Percentiles rank a stretch among this genome's conserved stretches.
Evolutionary conservation across 2,329 filamentous ascomycete genomes (phyloP).

Genomic region (Fusarium lyarnte): DNA sequence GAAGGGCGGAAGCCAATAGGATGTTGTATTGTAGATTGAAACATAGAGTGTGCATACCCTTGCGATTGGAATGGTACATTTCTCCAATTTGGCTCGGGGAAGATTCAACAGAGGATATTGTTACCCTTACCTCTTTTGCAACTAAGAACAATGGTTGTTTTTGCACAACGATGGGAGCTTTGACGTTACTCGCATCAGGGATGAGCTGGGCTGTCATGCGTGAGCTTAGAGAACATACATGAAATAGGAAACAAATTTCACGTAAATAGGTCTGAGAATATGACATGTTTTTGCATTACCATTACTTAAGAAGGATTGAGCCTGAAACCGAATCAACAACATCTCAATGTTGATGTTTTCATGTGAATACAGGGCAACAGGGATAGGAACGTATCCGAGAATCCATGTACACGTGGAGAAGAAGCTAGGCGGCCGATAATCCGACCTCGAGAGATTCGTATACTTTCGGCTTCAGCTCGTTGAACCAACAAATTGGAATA

Average conservation of each 20-base stretch:
- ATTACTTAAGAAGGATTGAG: background rate
- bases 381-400: background rate
- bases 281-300: background rate
- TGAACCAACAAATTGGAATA: background rate
- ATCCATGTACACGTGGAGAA: background rate
- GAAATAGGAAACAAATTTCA: background rate
- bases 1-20: too few species aligned
- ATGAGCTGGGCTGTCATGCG: background rate
- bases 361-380: background rate
- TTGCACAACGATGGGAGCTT: background rate
- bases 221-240: background rate
- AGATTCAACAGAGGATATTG: background rate
- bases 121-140: background rate
- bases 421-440: background rate
- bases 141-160: background rate
- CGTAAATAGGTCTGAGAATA: background rate
- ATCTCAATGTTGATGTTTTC: background rate
- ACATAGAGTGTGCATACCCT: background rate
- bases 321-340: constrained; percentile 4
- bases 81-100: background rate
- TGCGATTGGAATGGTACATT: background rate
- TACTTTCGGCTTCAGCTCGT: background rate
- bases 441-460: background rate
- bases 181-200: background rate
- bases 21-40: background rate